Percentiles rank a stretch among this genome's conserved stretches.
Evolutionary conservation across 2,329 filamentous ascomycete genomes (phyloP).

Genomic region (Fusarium multiceps): DNA sequence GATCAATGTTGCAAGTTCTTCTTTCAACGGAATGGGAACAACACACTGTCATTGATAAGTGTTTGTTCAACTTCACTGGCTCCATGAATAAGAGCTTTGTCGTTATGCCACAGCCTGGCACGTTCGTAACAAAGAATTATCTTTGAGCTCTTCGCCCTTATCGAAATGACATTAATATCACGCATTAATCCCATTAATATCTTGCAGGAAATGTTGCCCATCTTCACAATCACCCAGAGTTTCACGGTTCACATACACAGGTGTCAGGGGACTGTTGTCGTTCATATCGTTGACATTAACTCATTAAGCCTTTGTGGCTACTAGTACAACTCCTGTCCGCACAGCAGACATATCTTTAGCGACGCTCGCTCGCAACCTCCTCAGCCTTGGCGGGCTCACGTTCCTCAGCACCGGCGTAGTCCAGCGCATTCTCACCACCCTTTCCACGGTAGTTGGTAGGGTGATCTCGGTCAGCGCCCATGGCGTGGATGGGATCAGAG

Average conservation of each 20-base stretch:
- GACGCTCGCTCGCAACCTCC: slow-evolving; percentile 40
- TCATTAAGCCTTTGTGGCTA: slow-evolving; percentile 27
- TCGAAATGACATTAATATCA: background rate
- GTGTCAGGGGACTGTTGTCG: background rate
- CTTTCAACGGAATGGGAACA: background rate
- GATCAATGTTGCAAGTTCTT: background rate
- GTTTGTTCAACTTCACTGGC: background rate
- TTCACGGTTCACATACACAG: background rate
- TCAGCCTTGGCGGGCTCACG: slow-evolving; percentile 35
- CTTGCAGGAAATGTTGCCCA: background rate
- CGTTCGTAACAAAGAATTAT: background rate
- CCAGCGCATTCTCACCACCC: slow-evolving; percentile 26
- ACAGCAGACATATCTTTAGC: slow-evolving; percentile 14
- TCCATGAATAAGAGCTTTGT: background rate
- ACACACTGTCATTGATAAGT: background rate
- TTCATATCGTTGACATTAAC: slow-evolving; percentile 29
- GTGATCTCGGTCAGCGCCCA: slow-evolving; percentile 48
- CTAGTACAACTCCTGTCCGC: slow-evolving; percentile 12
- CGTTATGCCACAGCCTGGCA: background rate
- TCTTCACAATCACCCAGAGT: no score
- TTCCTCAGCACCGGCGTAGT: slow-evolving; percentile 41
- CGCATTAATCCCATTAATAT: no score
- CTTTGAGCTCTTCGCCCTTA: background rate
- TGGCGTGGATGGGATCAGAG: slow-evolving; percentile 45
- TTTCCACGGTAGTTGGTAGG: slow-evolving; percentile 36